Percentiles rank a stretch among this genome's conserved stretches.
These are phyloP conservation scores for Auricularia cornea DNA, from an alignment of 768 basidiomycete species.

Conservation along the genomic window DNA sequence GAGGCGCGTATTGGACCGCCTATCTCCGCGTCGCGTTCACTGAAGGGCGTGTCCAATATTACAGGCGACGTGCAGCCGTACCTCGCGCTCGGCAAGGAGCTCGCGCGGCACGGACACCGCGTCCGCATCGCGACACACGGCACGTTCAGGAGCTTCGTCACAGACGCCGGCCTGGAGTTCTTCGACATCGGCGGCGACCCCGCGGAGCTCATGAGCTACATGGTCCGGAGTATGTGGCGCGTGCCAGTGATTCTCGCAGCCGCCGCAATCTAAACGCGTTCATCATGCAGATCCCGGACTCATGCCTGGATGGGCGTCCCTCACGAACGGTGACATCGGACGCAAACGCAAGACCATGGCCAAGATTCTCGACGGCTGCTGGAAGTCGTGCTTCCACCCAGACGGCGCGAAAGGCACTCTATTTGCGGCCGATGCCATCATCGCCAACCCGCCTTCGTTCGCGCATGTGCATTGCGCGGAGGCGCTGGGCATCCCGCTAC, in stretches of 20 bases:
- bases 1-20: conserved; percentile 32
- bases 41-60: too few species aligned
- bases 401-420: conserved; percentile 34
- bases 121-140: conserved; percentile 56
- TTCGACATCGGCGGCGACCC: conserved; percentile 56
- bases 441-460: conserved; percentile 60
- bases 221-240: conserved; percentile 52
- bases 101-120: conserved; percentile 45
- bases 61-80: conserved; percentile 62
- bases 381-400: conserved; percentile 42
- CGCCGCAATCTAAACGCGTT: too few species aligned
- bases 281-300: conserved; percentile 52
- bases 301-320: conserved; percentile 47
- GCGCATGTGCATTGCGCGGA: conserved; percentile 60
- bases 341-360: conserved; percentile 32
- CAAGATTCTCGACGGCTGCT: conserved; percentile 55
- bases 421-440: conserved; percentile 57
- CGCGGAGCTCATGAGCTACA: conserved; percentile 59
- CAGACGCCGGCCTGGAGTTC: conserved; percentile 45
- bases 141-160: conserved; percentile 49
- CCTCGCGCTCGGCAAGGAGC: conserved; percentile 43
- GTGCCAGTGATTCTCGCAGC: neutral
- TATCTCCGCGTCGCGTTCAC: neutral
- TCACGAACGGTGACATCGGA: conserved; percentile 53
- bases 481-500: conserved; percentile 49